Base-by-base conservation (phyloP, 2,329 filamentous ascomycete species). In the Sclerotiophoma versabilis region DNA sequence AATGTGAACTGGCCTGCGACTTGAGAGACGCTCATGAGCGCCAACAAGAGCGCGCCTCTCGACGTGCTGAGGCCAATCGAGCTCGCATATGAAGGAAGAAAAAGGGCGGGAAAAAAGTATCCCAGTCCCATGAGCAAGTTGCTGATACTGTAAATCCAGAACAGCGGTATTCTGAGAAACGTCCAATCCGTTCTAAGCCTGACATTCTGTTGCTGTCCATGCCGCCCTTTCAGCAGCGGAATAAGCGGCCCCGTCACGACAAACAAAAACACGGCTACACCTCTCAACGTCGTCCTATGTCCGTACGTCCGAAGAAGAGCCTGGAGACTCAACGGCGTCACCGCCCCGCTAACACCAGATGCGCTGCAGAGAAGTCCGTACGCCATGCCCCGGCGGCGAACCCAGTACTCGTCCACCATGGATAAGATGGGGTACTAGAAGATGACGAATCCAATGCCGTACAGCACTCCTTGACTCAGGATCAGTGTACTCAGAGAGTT, bases 321-420 rank as follows among this genome's bases (percentile, higher is more conserved):
- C 41, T 77, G 69, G 12, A 80, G 56, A 8, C 73, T 54, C 10
- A 81, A 58, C 0, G 79, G 79, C 52, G 80, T 73, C 2, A 77
- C 66, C 2, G 75, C 70, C 1, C 80, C 79, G 0, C 74, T 74
- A 4, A 75, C 65, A 0, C 79, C 80, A 17, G 75, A 76, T 0
- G 75, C 54, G 72, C 71, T 55, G 64, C 75, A 65, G 54, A 82
- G 77, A 11, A 80, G 71, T 0, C 81, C 81, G 62, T 77, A 79
- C 0, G 81, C 81, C 25, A 83, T 69, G 1, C 80, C 80, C 54
- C 80, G 79, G n/a, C 75, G 66, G 11, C 64, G 65, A n/a, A 82
- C 67, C 62, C 83, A 84, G 74, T 64, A 86, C 62, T 83, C 79
- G 43, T 82, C 79, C 15, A 82, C 65, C 57, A 77, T 79, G 4